Percentiles rank a stretch among this genome's conserved stretches.
phyloP scores from a whole-genome alignment of 2,329 filamentous ascomycete genomes.

The Escovopsis weberi region DNA sequence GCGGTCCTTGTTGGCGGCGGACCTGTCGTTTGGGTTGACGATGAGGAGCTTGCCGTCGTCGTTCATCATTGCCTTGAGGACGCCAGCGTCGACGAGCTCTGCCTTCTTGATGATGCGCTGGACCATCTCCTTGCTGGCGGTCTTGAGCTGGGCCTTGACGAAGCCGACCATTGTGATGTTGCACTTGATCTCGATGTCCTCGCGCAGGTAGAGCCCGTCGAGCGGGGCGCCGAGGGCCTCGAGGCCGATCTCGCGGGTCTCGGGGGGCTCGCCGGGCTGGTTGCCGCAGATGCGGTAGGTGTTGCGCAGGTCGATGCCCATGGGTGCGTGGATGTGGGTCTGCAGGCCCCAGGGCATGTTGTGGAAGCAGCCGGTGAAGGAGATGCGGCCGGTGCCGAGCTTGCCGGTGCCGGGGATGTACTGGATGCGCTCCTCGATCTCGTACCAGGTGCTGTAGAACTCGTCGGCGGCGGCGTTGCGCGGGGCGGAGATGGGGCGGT shows the following conservation, averaged over 20 bases:
- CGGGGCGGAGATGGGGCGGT: slow-evolving; percentile 50
- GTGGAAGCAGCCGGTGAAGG: slow-evolving; percentile 58
- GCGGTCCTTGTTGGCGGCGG: slow-evolving; percentile 13
- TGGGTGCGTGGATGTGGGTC: slow-evolving; percentile 55
- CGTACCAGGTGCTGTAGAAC: slow-evolving; percentile 61
- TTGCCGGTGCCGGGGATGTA: slow-evolving; percentile 51
- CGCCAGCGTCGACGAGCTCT: slow-evolving; percentile 50
- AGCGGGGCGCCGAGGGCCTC: slow-evolving; percentile 42
- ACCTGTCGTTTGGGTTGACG: slow-evolving; percentile 36
- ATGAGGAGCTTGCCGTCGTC: slow-evolving; percentile 49
- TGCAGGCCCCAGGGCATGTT: slow-evolving; percentile 59
- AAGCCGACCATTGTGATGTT: slow-evolving; percentile 51
- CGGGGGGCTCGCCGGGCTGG: slow-evolving; percentile 50
- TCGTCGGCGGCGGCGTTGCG: slow-evolving; percentile 55
- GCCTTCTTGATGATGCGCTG: slow-evolving; percentile 57
- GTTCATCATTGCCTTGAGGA: slow-evolving; percentile 48
- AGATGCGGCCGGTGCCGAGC: slow-evolving; percentile 49
- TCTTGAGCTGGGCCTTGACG: slow-evolving; percentile 52
- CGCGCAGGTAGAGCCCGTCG: slow-evolving; percentile 52
- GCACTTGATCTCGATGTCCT: slow-evolving; percentile 57
- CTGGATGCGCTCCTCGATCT: slow-evolving; percentile 55
- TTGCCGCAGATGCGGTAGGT: slow-evolving; percentile 56
- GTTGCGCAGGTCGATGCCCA: slow-evolving; percentile 51
- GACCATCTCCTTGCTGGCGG: slow-evolving; percentile 53
- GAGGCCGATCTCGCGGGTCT: slow-evolving; percentile 46